Conservation (phyloP, 2,329 filamentous ascomycete genomes). For the Fusarium sp. region DNA sequence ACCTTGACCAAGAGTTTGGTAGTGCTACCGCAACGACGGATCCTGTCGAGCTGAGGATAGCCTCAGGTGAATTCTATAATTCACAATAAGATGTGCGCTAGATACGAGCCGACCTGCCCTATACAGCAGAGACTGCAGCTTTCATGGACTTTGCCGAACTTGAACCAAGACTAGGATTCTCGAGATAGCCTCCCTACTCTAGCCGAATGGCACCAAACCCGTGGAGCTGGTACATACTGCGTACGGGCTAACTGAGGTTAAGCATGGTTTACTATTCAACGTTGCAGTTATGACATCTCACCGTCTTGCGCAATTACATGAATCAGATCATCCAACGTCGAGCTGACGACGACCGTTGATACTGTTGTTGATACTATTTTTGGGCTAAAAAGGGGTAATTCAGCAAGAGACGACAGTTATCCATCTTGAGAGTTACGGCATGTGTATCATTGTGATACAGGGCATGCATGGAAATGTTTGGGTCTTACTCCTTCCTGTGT, state of each 20-base stretch:
- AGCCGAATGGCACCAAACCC: neutral
- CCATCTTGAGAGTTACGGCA: neutral
- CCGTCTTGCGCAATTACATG: neutral
- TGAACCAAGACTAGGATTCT: neutral
- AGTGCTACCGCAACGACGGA: conserved; percentile 4
- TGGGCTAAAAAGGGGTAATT: neutral
- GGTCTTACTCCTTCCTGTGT: neutral
- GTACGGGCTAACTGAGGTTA: neutral
- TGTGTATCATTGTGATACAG: neutral
- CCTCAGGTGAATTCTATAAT: conserved; percentile 3
- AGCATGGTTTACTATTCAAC: neutral
- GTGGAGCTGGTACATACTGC: neutral
- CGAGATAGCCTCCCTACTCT: neutral
- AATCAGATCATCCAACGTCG: neutral
- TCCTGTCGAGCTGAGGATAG: neutral
- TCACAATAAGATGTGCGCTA: conserved; percentile 5
- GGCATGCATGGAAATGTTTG: neutral
- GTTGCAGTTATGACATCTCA: neutral
- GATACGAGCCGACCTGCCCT: conserved; percentile 3
- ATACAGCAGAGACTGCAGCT: neutral
- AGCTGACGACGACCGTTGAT: neutral
- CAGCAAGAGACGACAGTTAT: neutral
- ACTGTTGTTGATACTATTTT: neutral
- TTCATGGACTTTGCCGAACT: neutral
- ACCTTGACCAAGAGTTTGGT: conserved; percentile 13